Evolutionary conservation across 768 basidiomycete genomes (phyloP).

Genomic region (Guyanaporus albipodus): DNA sequence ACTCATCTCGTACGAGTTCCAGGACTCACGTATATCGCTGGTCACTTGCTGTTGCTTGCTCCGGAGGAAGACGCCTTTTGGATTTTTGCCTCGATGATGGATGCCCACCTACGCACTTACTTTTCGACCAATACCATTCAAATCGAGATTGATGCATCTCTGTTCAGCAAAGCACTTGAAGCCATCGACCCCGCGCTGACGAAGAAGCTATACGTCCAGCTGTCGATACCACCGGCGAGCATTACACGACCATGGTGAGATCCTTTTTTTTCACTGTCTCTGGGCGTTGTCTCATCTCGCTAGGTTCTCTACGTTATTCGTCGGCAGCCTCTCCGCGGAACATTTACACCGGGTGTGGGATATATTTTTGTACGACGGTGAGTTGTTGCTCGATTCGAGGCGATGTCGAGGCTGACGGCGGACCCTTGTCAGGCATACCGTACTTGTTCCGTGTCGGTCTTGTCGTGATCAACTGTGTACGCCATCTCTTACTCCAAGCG

Average conservation of each 20-base stretch:
- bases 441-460: constrained; percentile 75
- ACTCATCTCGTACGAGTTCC: background rate
- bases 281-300: background rate
- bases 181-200: constrained; percentile 52
- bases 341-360: constrained; percentile 79
- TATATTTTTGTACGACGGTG: constrained; percentile 78
- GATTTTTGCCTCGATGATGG: constrained; percentile 87
- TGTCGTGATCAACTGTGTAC: constrained; percentile 56
- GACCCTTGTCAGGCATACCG: constrained; percentile 51
- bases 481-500: constrained; percentile 54
- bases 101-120: constrained; percentile 74
- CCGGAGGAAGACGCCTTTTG: constrained; percentile 91
- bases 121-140: constrained; percentile 59
- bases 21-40: constrained; percentile 70
- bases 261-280: background rate
- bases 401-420: constrained; percentile 1
- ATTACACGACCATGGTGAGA: constrained; percentile 64
- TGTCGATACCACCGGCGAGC: constrained; percentile 53
- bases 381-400: constrained; percentile 1
- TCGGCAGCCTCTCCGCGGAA: constrained; percentile 58
- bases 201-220: constrained; percentile 62
- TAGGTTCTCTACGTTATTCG: constrained; percentile 76
- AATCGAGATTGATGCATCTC: constrained; percentile 69
- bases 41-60: constrained; percentile 66
- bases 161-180: constrained; percentile 72